Evolutionary conservation across 768 basidiomycete species (phyloP).

Genomic region (Naganishia vishniacii): DNA sequence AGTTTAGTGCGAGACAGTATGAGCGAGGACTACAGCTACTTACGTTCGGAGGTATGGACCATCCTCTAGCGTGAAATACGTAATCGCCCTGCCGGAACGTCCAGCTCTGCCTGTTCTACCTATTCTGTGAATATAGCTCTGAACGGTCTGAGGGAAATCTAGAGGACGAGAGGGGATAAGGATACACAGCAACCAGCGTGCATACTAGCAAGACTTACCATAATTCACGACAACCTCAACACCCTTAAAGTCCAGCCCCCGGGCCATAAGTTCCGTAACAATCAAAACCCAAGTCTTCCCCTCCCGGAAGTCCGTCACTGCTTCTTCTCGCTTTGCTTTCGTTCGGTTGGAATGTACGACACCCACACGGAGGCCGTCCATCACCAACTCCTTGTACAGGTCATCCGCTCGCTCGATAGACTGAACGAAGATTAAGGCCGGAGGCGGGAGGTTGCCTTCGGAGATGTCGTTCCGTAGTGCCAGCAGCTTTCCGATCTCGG

Average conservation of each 20-base stretch:
- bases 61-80: conserved; percentile 92
- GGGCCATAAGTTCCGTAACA: conserved; percentile 93
- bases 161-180: background rate
- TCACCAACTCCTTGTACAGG: conserved; percentile 76
- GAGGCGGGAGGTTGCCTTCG: conserved; percentile 69
- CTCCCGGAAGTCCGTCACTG: conserved; percentile 72
- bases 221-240: conserved; percentile 84
- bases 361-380: conserved; percentile 71
- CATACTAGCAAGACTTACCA: conserved; percentile 36
- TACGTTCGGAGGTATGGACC: conserved; percentile 81
- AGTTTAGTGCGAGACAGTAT: conserved; percentile 9
- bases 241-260: conserved; percentile 97
- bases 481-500: conserved; percentile 88
- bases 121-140: conserved; percentile 93
- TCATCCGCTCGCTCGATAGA: conserved; percentile 57
- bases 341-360: conserved; percentile 79
- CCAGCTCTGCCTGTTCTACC: conserved; percentile 95
- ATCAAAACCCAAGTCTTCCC: conserved; percentile 94
- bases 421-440: conserved; percentile 87
- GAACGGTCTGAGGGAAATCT: conserved; percentile 91
- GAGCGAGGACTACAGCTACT: no score
- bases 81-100: conserved; percentile 83
- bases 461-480: conserved; percentile 74
- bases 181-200: conserved; percentile 46
- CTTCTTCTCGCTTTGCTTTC: conserved; percentile 78